Evolutionary conservation across 1,284 basidiomycete species (phyloP).

Genomic region (Pterulicium gracile): DNA sequence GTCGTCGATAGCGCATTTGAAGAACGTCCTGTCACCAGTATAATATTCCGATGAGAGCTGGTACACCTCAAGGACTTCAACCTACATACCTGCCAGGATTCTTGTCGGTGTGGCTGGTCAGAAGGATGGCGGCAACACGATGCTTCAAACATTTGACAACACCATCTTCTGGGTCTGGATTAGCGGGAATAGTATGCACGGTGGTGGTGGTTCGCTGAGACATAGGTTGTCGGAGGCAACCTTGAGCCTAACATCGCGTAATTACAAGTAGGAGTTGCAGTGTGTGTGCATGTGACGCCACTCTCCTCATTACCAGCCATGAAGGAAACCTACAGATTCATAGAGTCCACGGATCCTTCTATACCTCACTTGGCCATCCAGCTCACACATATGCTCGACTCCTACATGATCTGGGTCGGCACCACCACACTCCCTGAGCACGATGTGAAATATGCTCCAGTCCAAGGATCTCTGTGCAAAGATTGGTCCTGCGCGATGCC

Average conservation of each 20-base stretch:
- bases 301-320: slow-evolving; percentile 22
- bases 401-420: slow-evolving; percentile 80
- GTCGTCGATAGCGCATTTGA: slow-evolving; percentile 11
- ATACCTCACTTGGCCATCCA: slow-evolving; percentile 58
- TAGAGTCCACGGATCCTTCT: slow-evolving; percentile 32
- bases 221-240: too few species aligned
- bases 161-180: neutral
- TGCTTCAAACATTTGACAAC: neutral
- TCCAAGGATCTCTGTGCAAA: slow-evolving; percentile 45
- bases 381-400: slow-evolving; percentile 56
- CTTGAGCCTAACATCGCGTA: neutral
- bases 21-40: slow-evolving; percentile 18
- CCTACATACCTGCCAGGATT: neutral
- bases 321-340: slow-evolving; percentile 23
- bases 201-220: too few species aligned
- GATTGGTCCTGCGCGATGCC: slow-evolving; percentile 89
- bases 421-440: slow-evolving; percentile 37
- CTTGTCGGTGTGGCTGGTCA: neutral
- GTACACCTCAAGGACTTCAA: neutral
- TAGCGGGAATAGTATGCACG: neutral
- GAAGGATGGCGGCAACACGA: neutral
- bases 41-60: slow-evolving; percentile 13
- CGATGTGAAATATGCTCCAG: slow-evolving; percentile 35
- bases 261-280: neutral
- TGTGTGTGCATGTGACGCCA: neutral